phyloP scores from a whole-genome alignment of 768 basidiomycete genomes.

The Russula sp. region DNA sequence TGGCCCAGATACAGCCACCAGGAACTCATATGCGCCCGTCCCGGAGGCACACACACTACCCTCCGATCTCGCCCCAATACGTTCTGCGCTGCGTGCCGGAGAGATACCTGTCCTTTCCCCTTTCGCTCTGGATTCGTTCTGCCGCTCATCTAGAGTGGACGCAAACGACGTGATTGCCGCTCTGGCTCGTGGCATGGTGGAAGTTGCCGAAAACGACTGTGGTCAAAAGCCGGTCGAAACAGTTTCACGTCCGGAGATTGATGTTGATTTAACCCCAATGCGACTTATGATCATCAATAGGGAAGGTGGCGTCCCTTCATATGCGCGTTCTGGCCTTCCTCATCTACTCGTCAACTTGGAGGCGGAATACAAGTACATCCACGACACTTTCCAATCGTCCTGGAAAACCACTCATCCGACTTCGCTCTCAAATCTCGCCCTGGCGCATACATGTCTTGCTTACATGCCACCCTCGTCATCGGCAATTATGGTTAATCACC shows the following conservation, averaged over 20 bases:
- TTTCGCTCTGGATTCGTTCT: conserved; percentile 88
- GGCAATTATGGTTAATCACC: conserved; percentile 96
- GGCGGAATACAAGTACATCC: conserved; percentile 83
- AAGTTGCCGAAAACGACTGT: conserved; percentile 51
- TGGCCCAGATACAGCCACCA: conserved; percentile 39
- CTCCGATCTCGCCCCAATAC: conserved; percentile 76
- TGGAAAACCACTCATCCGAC: conserved; percentile 83
- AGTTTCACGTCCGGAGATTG: conserved; percentile 39
- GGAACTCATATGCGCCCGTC: conserved; percentile 37
- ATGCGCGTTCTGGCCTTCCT: conserved; percentile 90
- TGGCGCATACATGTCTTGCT: conserved; percentile 81
- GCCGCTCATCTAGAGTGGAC: conserved; percentile 78
- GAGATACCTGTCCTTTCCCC: conserved; percentile 97
- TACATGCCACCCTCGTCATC: conserved; percentile 95
- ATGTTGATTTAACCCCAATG: conserved; percentile 85
- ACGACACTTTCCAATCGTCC: conserved; percentile 71
- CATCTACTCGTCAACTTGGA: conserved; percentile 94
- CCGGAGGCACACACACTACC: conserved; percentile 81
- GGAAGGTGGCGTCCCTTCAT: conserved; percentile 96
- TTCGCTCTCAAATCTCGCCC: conserved; percentile 77
- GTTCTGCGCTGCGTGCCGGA: conserved; percentile 84
- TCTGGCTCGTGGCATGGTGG: conserved; percentile 79
- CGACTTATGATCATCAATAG: conserved; percentile 97
- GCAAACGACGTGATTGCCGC: conserved; percentile 88
- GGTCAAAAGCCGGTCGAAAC: conserved; percentile 38